Evolutionary conservation across 106 monocot genomes (phyloP), one percentile per base, ranked within the genome.

Genomic region (Vanilla planifolia): DNA sequence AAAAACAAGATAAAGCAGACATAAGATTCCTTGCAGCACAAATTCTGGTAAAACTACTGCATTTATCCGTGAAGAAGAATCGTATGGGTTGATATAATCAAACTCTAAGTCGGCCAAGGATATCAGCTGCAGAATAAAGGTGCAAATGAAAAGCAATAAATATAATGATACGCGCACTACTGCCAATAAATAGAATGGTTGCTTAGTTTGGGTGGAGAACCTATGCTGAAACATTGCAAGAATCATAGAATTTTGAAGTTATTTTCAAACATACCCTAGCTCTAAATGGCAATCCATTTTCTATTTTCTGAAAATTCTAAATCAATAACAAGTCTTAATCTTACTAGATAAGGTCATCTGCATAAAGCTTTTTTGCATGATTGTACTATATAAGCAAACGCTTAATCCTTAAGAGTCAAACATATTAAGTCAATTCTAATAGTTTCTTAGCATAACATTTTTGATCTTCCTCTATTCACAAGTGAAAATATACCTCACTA

Each of bases 41-140:
- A 86, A 92, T 41, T 91, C 91, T 14, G 91, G 91, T 21, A 79
- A 36, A 46, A 86, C 62, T 50, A 85, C 77, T 32, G 62, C 71
- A 71, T 91, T 91, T 79, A 91, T 86, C 63, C 79, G 48, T 34
- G 79, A 74, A 30, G 91, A 72, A 27, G 82, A 79, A 77, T 91
- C 91, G 56, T 74, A 91, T 7, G 85, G 82, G 65, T 91, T 91
- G 45, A 85, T 85, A 62, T 91, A 82, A 57, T 91, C 91, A 56
- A 77, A 81, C 73, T 91, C 91, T 33, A 91, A 72, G 55, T 91
- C 91, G 19, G 91, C 79, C 41, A 85, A 72, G 51, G 79, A 85
- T 74, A 83, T 79, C 9, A 91, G 64, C 91, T 91, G 74, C 77
- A 79, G 76, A 39, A 71, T 27, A 62, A 11, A 41, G 51, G 43